Conservation (phyloP, 768 basidiomycete species). For the Rhodocollybia butyracea region DNA sequence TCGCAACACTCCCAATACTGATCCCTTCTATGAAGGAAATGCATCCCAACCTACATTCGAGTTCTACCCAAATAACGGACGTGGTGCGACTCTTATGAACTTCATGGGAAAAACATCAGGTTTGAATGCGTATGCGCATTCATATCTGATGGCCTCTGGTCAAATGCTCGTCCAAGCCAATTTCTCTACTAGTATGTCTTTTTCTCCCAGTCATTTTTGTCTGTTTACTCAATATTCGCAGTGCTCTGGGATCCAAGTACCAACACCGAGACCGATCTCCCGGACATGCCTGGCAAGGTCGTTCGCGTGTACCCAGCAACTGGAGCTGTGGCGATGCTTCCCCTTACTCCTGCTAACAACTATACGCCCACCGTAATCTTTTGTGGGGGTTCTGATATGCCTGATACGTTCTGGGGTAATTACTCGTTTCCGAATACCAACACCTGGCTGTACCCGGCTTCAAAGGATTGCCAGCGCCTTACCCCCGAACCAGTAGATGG, state of each 20-base stretch:
- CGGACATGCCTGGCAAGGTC: slow-evolving; percentile 70
- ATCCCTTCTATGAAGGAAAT: slow-evolving; percentile 58
- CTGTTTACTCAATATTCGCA: slow-evolving; percentile 18
- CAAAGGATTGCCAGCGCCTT: slow-evolving; percentile 74
- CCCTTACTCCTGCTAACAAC: slow-evolving; percentile 88
- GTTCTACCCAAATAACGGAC: too few relatives aligned
- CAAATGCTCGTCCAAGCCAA: slow-evolving; percentile 83
- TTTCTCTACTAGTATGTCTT: slow-evolving; percentile 55
- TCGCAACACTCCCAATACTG: slow-evolving; percentile 64
- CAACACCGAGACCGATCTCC: slow-evolving; percentile 61
- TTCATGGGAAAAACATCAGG: slow-evolving; percentile 74
- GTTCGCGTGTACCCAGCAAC: slow-evolving; percentile 88
- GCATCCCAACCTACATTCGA: slow-evolving; percentile 82
- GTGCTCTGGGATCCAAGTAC: slow-evolving; percentile 49
- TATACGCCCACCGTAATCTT: too few relatives aligned
- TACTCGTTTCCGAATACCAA: slow-evolving; percentile 71
- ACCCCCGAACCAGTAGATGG: slow-evolving; percentile 81
- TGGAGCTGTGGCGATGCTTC: slow-evolving; percentile 85
- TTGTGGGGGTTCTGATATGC: too few relatives aligned
- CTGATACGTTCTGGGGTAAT: slow-evolving; percentile 69
- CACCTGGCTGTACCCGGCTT: slow-evolving; percentile 70
- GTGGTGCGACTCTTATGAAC: slow-evolving; percentile 46
- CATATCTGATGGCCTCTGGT: slow-evolving; percentile 72
- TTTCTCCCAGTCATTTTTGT: slow-evolving; percentile 8
- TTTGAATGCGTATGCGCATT: slow-evolving; percentile 73